Percentiles rank a stretch among this genome's conserved stretches.
These are phyloP conservation scores for Niebla homalea DNA, from an alignment of 495 filamentous ascomycete species.

Conservation along the genomic window DNA sequence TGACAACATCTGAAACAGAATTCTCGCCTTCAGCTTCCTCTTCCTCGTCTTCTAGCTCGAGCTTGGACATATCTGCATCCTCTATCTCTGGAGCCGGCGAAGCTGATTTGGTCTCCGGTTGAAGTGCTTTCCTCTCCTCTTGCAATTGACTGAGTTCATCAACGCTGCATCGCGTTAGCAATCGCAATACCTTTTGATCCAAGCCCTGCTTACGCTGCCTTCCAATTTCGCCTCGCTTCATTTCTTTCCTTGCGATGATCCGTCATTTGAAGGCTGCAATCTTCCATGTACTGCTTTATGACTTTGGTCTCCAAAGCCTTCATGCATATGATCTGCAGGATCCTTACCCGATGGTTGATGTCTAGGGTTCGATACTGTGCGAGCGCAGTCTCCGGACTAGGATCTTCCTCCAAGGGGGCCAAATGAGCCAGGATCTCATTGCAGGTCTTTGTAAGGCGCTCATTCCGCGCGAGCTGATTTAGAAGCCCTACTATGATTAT, in stretches of 20 bases:
- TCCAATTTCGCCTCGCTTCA: slow-evolving; percentile 72
- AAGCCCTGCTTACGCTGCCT: slow-evolving; percentile 54
- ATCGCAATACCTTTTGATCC: slow-evolving; percentile 3
- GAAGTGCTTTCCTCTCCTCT: slow-evolving; percentile 74
- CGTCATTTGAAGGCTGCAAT: slow-evolving; percentile 86
- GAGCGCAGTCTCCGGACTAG: slow-evolving; percentile 58
- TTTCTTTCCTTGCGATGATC: slow-evolving; percentile 89
- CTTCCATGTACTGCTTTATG: slow-evolving; percentile 76
- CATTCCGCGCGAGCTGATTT: slow-evolving; percentile 65
- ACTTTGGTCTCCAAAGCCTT: slow-evolving; percentile 75
- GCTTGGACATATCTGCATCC: slow-evolving; percentile 48
- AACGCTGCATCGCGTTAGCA: slow-evolving; percentile 26
- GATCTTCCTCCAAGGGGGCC: slow-evolving; percentile 59
- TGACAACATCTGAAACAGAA: slow-evolving; percentile 25
- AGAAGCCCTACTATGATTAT: slow-evolving; percentile 77
- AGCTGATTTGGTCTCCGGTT: slow-evolving; percentile 59
- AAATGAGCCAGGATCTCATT: slow-evolving; percentile 68
- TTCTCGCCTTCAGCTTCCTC: slow-evolving; percentile 50
- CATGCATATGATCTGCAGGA: slow-evolving; percentile 76
- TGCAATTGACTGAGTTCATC: slow-evolving; percentile 74
- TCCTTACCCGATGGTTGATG: slow-evolving; percentile 67
- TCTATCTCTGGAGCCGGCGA: slow-evolving; percentile 49
- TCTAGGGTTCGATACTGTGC: slow-evolving; percentile 60
- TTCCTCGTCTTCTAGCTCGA: slow-evolving; percentile 44
- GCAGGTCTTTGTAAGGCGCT: slow-evolving; percentile 54